Conservation (phyloP, 192 early-diverging fungal genomes). For the Coemansia sp. region DNA sequence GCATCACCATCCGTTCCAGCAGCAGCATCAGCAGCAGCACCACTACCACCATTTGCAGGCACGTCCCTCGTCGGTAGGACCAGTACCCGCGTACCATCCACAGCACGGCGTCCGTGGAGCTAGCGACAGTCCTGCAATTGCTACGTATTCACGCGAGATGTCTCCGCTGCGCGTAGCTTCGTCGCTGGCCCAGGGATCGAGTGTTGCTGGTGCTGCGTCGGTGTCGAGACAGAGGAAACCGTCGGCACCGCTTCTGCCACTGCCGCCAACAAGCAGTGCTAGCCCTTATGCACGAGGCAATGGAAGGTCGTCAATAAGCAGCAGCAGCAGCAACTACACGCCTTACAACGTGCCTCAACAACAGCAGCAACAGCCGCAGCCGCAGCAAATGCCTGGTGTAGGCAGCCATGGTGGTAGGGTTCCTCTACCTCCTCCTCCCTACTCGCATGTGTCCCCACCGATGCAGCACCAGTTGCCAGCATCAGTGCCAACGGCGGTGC, state of each 20-base stretch:
- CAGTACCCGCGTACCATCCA: conserved; percentile 6
- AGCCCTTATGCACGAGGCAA: not conserved
- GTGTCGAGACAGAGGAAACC: conserved; percentile 27
- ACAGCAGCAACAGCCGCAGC: conserved; percentile 11
- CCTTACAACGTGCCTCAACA: conserved; percentile 4
- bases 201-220: not conserved
- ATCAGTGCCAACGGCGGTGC: not conserved
- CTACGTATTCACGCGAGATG: conserved; percentile 9
- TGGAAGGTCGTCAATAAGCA: conserved; percentile 15
- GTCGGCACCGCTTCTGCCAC: conserved; percentile 24
- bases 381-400: not conserved
- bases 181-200: not conserved
- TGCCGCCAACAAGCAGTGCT: not conserved
- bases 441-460: conserved; percentile 4
- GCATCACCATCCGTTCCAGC: not conserved
- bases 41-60: conserved; percentile 14
- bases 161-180: conserved; percentile 2
- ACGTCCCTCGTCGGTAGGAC: conserved; percentile 36
- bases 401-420: not conserved
- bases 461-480: not conserved
- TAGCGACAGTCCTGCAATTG: conserved; percentile 2
- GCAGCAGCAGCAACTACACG: conserved; percentile 1
- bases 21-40: conserved; percentile 14
- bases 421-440: not conserved
- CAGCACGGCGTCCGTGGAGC: conserved; percentile 4